Evolutionary conservation across 176 grass and related monocot species (phyloP), one percentile per base, ranked within the genome.

Genomic region (Musa beccarii): DNA sequence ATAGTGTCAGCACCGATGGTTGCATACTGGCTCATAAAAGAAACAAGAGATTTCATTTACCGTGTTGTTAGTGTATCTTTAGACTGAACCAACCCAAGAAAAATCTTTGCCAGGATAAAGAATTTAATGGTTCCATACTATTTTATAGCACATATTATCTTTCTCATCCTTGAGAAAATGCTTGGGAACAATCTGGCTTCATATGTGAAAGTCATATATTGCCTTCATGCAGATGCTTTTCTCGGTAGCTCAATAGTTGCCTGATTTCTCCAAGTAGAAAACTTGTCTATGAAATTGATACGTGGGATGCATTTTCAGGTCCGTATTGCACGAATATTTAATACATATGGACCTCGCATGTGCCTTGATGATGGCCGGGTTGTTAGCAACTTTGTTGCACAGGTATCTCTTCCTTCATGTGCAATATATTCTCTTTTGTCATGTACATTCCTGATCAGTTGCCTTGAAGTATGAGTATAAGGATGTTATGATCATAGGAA

Each of bases 261-360:
- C 25, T 25, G 49, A 24, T 52, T 56, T 71, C 52, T 71, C 9
- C 21, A 14, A 15, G 1, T 79, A 71, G 21, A 59, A 54, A 43
- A 10, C 12, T 51, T 25, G 17, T 10, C 11, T 26, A 70, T 59
- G 22, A 15, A 70, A 56, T 9, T 79, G 11, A 23, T 49, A 2
- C 17, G 22, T 79, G 23, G 49, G 65, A 72, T 22, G 75, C 73
- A 69, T 83, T 83, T 59, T 75, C 81, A 94, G 95, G 95, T 99
- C 49, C 89, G 90, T 76, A 94, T 99, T 88, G 91, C 95, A 59
- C 86, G 95, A 51, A 99, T 99, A 82, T 99, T 99, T 79, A 99
- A 94, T 73, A 99, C 95, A 49, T 99, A 99, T 53, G 95, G 95
- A 19, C 88, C 95, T 80, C 91, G 86, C 70, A 99, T 99, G 95